Conservation (phyloP, 768 basidiomycete species). For the Cystobasidium onofrii region DNA sequence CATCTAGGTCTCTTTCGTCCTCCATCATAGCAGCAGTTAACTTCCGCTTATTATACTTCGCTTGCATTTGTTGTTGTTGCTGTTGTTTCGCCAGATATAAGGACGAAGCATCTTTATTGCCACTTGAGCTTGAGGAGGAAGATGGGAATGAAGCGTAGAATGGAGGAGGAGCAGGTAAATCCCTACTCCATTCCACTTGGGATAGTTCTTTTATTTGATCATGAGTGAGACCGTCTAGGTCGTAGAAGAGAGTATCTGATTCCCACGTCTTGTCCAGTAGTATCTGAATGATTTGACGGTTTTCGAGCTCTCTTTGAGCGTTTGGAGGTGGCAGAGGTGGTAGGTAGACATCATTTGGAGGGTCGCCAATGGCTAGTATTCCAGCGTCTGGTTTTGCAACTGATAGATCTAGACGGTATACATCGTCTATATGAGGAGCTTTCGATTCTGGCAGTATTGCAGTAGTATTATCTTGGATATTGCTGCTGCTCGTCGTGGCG, state of each 20-base stretch:
- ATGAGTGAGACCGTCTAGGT: background rate
- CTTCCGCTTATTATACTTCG: conserved; percentile 1
- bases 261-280: conserved; percentile 10
- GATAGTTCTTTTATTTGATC: conserved; percentile 5
- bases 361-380: conserved; percentile 10
- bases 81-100: background rate
- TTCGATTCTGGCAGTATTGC: background rate
- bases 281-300: conserved; percentile 8
- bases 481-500: background rate
- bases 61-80: conserved; percentile 8
- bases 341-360: conserved; percentile 22
- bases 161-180: background rate
- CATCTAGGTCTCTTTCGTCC: conserved; percentile 31
- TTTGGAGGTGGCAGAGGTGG: background rate
- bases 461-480: background rate
- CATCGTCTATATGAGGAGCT: conserved; percentile 12
- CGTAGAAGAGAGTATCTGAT: conserved; percentile 12
- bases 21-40: background rate
- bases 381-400: conserved; percentile 15
- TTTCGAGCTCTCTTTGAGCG: background rate
- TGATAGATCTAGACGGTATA: conserved; percentile 5
- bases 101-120: background rate
- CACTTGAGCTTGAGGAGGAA: background rate
- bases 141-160: background rate
- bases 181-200: conserved; percentile 8